Evolutionary conservation across 1,284 basidiomycete genomes (phyloP).

Genomic region (Abortiporus biennis): DNA sequence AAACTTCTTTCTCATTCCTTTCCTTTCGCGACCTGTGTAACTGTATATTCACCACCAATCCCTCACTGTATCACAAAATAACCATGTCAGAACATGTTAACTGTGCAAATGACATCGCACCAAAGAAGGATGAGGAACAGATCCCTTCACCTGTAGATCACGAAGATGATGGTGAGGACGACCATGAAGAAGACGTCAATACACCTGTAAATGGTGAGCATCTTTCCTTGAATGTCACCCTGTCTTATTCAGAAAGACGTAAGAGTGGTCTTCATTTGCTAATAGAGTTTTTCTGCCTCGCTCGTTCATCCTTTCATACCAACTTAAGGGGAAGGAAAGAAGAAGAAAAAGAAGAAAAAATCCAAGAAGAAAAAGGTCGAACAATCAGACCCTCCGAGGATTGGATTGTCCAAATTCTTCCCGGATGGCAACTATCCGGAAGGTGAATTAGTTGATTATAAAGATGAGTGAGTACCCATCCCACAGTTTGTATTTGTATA

Average conservation of each 20-base stretch:
- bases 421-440: conserved; percentile 83
- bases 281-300: no score
- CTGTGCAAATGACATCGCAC: conserved; percentile 2
- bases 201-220: background rate
- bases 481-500: background rate
- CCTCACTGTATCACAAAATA: no score
- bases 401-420: conserved; percentile 89
- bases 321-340: conserved; percentile 28
- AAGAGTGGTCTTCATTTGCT: background rate
- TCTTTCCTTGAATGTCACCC: background rate
- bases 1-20: no score
- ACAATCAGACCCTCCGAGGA: conserved; percentile 92
- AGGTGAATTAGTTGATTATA: conserved; percentile 90
- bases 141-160: conserved; percentile 9
- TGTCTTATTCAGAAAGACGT: conserved; percentile 1
- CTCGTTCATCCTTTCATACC: no score
- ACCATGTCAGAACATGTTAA: no score
- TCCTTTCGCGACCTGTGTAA: no score
- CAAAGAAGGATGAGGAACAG: conserved; percentile 17
- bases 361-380: conserved; percentile 70
- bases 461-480: conserved; percentile 68
- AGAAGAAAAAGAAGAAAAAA: conserved; percentile 95
- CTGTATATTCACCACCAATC: no score
- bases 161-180: conserved; percentile 4
- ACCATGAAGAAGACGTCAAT: background rate